Evolutionary conservation across 2,329 filamentous ascomycete species (phyloP).

Genomic region (Aspergillus sp.): DNA sequence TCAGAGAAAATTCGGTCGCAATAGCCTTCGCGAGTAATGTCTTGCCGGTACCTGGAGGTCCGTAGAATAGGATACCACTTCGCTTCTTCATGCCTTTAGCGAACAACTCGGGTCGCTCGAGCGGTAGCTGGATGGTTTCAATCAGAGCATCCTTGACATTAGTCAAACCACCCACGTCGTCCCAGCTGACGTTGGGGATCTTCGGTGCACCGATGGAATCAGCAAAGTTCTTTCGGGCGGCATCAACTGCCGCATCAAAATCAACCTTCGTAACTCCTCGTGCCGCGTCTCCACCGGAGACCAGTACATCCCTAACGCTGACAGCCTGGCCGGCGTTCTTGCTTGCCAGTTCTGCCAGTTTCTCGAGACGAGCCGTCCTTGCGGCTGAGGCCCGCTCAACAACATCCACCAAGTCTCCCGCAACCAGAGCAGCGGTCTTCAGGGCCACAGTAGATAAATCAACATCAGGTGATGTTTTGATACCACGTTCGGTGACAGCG

Average conservation of each 20-base stretch:
- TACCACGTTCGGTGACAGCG: conserved; percentile 73
- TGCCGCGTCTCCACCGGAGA: conserved; percentile 79
- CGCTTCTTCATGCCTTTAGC: conserved; percentile 98
- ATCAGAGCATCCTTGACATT: conserved; percentile 97
- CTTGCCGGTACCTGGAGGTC: conserved; percentile 98
- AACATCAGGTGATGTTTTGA: conserved; percentile 78
- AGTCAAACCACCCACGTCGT: conserved; percentile 88
- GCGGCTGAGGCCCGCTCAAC: conserved; percentile 85
- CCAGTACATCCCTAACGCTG: conserved; percentile 78
- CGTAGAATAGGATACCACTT: conserved; percentile 97
- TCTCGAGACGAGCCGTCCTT: conserved; percentile 72
- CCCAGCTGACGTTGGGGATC: conserved; percentile 95
- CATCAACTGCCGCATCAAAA: conserved; percentile 90
- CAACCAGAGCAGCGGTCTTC: conserved; percentile 93
- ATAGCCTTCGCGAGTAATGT: conserved; percentile 98
- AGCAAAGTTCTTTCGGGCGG: conserved; percentile 95
- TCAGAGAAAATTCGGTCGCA: conserved; percentile 97
- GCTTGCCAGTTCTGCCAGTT: conserved; percentile 57
- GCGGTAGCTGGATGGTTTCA: conserved; percentile 91
- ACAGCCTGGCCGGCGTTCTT: conserved; percentile 44
- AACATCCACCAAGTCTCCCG: conserved; percentile 90
- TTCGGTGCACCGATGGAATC: conserved; percentile 97
- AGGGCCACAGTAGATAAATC: conserved; percentile 83
- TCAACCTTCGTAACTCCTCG: conserved; percentile 78
- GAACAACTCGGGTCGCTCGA: conserved; percentile 89